A percentile compares a stretch with the other conserved stretches of the same genome.
These are phyloP conservation scores for Nicotiana rustica DNA, from an alignment of 305 asterid genomes.

Conservation along the genomic window DNA sequence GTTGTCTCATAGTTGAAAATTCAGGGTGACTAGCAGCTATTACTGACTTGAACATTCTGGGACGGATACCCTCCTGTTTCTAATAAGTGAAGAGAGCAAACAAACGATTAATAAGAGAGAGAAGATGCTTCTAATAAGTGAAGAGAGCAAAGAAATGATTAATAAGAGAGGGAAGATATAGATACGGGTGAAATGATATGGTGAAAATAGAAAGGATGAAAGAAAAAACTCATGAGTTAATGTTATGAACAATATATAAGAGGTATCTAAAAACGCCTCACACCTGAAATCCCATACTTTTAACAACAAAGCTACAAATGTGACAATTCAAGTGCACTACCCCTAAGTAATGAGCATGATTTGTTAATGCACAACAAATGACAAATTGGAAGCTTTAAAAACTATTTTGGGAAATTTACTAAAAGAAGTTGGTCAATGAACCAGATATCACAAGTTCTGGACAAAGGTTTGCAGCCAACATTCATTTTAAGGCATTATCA, in stretches of 20 bases:
- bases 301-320: not conserved
- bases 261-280: not conserved
- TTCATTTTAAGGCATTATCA: not conserved
- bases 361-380: conserved; percentile 14
- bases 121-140: too few relatives aligned
- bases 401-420: not conserved
- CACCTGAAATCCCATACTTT: not conserved
- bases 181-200: conserved; percentile 15
- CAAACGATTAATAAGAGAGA: not conserved
- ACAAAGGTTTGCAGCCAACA: not conserved
- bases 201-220: not conserved
- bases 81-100: conserved; percentile 51
- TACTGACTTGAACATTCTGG: conserved; percentile 96
- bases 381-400: not conserved
- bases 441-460: not conserved
- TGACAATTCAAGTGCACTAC: not conserved
- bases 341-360: conserved; percentile 12
- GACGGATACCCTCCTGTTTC: conserved; percentile 95
- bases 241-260: not conserved
- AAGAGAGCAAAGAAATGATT: too few relatives aligned
- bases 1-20: conserved; percentile 97
- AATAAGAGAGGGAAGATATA: conserved; percentile 26
- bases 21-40: conserved; percentile 99
- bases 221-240: not conserved
- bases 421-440: not conserved